Conservation (phyloP, 2,329 filamentous ascomycete species). For the Cytospora paraplurivora region DNA sequence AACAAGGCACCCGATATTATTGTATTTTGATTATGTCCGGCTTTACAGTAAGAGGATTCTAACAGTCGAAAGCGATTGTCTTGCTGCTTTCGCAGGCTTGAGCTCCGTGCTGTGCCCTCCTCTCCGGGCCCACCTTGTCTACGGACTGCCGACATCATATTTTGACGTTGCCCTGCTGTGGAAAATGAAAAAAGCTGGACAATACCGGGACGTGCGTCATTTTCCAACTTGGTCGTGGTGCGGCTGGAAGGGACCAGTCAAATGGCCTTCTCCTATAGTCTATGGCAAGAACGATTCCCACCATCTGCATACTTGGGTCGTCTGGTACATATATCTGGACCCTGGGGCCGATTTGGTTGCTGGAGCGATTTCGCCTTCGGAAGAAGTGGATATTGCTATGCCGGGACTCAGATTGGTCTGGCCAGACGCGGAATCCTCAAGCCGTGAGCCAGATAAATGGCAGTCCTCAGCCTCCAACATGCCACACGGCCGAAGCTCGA, state of each 20-base stretch:
- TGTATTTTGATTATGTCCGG: conserved; percentile 6
- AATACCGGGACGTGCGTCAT: background rate
- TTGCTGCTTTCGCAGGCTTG: conserved; percentile 4
- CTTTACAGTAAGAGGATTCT: background rate
- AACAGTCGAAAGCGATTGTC: background rate
- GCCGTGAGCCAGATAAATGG: background rate
- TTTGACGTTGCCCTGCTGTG: conserved; percentile 7
- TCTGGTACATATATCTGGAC: conserved; percentile 2
- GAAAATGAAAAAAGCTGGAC: background rate
- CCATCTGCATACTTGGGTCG: conserved; percentile 7
- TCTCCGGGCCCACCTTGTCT: background rate
- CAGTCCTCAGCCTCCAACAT: background rate
- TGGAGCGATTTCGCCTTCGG: background rate
- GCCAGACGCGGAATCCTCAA: background rate
- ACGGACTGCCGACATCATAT: background rate
- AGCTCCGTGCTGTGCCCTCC: background rate
- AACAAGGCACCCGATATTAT: background rate
- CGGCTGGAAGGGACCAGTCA: background rate
- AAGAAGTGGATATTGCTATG: background rate
- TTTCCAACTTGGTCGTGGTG: conserved; percentile 12
- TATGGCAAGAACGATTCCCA: background rate
- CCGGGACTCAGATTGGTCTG: background rate
- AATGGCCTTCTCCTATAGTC: background rate
- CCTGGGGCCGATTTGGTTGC: background rate
- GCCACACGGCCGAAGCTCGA: background rate